phyloP scores from a whole-genome alignment of 2,329 filamentous ascomycete genomes.

The Pleomassaria siparia region DNA sequence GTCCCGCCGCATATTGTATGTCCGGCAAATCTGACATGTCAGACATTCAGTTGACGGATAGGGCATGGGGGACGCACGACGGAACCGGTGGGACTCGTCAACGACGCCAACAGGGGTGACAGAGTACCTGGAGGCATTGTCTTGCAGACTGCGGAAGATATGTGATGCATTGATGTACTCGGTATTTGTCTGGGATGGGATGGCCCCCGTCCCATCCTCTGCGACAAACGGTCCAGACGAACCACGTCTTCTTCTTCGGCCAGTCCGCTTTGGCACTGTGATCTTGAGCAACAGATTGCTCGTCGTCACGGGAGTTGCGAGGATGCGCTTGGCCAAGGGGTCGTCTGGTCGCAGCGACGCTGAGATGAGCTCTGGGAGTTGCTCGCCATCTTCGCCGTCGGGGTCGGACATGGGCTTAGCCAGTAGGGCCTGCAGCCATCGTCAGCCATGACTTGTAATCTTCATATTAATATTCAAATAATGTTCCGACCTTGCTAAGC shows the following conservation, averaged over 20 bases:
- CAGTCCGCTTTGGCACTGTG: slow-evolving; percentile 82
- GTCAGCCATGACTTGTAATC: slow-evolving; percentile 4
- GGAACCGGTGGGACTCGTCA: slow-evolving; percentile 81
- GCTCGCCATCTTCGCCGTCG: slow-evolving; percentile 21
- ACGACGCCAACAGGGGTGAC: slow-evolving; percentile 73
- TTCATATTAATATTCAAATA: neutral
- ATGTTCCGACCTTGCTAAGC: slow-evolving; percentile 52
- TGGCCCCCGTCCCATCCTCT: slow-evolving; percentile 32
- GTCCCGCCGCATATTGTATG: slow-evolving; percentile 75
- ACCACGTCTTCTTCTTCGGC: slow-evolving; percentile 82
- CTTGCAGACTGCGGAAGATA: slow-evolving; percentile 65
- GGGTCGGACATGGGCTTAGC: slow-evolving; percentile 24
- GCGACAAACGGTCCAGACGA: slow-evolving; percentile 62
- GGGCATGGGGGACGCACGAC: slow-evolving; percentile 53
- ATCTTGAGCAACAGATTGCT: slow-evolving; percentile 87
- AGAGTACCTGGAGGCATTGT: slow-evolving; percentile 68
- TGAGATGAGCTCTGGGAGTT: slow-evolving; percentile 56
- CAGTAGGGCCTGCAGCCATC: slow-evolving; percentile 24
- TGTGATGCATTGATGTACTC: slow-evolving; percentile 32
- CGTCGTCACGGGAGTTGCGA: slow-evolving; percentile 73
- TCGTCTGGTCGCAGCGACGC: slow-evolving; percentile 81
- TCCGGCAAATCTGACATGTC: slow-evolving; percentile 66
- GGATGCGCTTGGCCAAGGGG: slow-evolving; percentile 73
- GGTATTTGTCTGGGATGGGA: neutral
- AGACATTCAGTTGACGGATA: slow-evolving; percentile 9